These are phyloP conservation scores for Phaseolus coccineus DNA, from an alignment of 331 rosid genomes.

Conservation along the genomic window DNA sequence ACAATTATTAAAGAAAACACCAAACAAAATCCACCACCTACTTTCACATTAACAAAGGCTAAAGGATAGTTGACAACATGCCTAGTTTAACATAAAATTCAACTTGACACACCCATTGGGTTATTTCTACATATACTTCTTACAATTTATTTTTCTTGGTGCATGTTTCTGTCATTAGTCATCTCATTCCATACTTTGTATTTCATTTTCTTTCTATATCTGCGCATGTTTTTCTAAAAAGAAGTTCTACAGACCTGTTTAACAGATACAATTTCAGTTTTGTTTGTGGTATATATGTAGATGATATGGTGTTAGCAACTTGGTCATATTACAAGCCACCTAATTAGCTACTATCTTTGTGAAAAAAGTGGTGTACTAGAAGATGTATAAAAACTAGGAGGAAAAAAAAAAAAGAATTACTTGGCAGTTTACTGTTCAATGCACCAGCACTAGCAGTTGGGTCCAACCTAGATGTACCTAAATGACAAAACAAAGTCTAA, in stretches of 20 bases:
- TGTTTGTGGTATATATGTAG: neutral
- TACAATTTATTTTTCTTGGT: neutral
- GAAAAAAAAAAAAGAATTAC: neutral
- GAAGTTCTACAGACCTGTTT: neutral
- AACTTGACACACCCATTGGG: constrained; percentile 4
- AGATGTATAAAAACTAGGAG: constrained; percentile 47
- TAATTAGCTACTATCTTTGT: constrained; percentile 38
- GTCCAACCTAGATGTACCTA: constrained; percentile 49
- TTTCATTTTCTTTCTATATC: neutral
- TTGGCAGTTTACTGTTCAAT: constrained; percentile 51
- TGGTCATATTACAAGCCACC: constrained; percentile 41
- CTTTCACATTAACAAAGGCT: constrained; percentile 24
- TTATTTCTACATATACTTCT: neutral
- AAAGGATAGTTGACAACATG: constrained; percentile 17
- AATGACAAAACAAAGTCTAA: constrained; percentile 60
- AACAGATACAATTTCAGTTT: neutral
- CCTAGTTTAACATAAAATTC: constrained; percentile 31
- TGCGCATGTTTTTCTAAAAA: neutral
- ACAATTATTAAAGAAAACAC: neutral
- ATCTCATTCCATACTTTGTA: neutral
- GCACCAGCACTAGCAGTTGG: constrained; percentile 53
- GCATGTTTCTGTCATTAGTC: neutral
- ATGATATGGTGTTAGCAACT: constrained; percentile 25
- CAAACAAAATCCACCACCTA: neutral
- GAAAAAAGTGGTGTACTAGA: constrained; percentile 41